Percentiles rank a stretch among this genome's conserved stretches.
Evolutionary conservation across 2,329 filamentous ascomycete genomes (phyloP).

Genomic region (Chaetomium globosum): DNA sequence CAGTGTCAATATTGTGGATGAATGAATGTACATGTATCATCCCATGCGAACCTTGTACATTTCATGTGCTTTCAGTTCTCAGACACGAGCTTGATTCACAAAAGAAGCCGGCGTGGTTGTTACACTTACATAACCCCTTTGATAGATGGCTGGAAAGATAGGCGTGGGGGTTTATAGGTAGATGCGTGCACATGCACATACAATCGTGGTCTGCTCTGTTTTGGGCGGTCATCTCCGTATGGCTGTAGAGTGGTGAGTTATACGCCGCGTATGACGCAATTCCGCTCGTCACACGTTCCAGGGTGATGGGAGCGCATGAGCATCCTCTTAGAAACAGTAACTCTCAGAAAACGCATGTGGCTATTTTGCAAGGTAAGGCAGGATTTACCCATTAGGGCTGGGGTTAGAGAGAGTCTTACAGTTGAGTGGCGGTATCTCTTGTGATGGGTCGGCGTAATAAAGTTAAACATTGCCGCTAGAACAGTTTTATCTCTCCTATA

Average conservation of each 20-base stretch:
- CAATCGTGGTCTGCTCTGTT: background rate
- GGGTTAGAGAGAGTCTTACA: background rate
- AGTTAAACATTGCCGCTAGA: background rate
- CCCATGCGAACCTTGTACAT: background rate
- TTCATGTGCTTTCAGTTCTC: background rate
- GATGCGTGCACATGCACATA: background rate
- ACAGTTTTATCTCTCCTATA: background rate
- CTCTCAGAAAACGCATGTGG: background rate
- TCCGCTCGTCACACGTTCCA: background rate
- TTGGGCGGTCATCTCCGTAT: background rate
- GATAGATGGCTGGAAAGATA: no score
- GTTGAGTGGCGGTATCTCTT: background rate
- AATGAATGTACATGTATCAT: background rate
- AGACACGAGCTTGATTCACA: background rate
- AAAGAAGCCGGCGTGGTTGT: background rate
- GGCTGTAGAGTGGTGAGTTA: background rate
- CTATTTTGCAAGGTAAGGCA: background rate
- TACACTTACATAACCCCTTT: background rate
- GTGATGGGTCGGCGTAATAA: background rate
- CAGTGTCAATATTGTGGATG: background rate
- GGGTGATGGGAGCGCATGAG: background rate
- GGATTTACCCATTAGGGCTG: background rate
- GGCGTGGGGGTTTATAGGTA: no score
- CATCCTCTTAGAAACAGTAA: background rate
- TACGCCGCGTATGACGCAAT: background rate